phyloP scores from a whole-genome alignment of 2,329 filamentous ascomycete species.

The Bretziella fagacearum region DNA sequence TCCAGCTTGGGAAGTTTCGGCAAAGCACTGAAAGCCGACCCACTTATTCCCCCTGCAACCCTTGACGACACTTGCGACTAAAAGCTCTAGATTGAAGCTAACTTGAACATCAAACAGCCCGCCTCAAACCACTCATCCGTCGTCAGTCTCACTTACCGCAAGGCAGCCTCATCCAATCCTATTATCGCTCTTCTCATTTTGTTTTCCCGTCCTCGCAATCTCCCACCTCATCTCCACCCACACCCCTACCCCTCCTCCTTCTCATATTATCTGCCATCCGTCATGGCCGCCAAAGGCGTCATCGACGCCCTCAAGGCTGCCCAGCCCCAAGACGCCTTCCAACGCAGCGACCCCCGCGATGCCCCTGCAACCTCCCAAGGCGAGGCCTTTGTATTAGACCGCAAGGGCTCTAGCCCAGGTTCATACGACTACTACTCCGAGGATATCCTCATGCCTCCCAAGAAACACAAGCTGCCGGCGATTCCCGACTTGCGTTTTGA shows the following conservation, averaged over 20 bases:
- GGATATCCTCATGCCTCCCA: conserved; percentile 42
- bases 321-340: conserved; percentile 14
- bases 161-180: background rate
- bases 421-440: conserved; percentile 51
- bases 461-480: conserved; percentile 34
- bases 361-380: conserved; percentile 12
- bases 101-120: too few species aligned
- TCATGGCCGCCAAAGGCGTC: conserved; percentile 11
- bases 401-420: conserved; percentile 18
- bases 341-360: conserved; percentile 10
- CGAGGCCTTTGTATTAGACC: conserved; percentile 6
- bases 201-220: background rate
- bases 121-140: too few species aligned
- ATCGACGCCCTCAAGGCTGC: conserved; percentile 14
- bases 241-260: background rate
- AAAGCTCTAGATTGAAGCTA: background rate
- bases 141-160: too few species aligned
- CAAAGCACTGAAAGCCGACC: too few species aligned
- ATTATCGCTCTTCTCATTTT: background rate
- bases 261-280: background rate
- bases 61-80: background rate
- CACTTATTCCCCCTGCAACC: background rate
- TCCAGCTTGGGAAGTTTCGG: too few species aligned
- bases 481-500: conserved; percentile 90
- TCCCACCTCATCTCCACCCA: background rate